Conservation (phyloP, 2,329 filamentous ascomycete genomes). For the Acrodontium crateriforme region DNA sequence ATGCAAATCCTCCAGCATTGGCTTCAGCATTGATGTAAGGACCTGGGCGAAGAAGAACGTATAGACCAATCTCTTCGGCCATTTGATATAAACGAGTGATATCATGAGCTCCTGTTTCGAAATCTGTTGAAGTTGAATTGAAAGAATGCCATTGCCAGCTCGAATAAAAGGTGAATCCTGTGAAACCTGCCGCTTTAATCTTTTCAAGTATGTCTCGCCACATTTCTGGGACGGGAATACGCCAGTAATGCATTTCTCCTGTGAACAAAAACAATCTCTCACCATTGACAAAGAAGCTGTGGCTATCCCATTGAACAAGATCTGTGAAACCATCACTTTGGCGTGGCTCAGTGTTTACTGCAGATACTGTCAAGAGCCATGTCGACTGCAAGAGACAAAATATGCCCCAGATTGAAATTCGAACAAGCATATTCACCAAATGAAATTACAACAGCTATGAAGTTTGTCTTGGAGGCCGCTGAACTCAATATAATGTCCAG, state of each 20-base stretch:
- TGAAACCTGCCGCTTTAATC: conserved; percentile 38
- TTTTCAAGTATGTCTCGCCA: conserved; percentile 38
- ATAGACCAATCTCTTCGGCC: conserved; percentile 39
- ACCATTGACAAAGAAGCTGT: conserved; percentile 37
- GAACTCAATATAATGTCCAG: no score
- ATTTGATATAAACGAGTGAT: conserved; percentile 39
- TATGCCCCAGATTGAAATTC: no score
- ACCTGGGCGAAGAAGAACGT: conserved; percentile 41
- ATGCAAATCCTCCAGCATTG: conserved; percentile 45
- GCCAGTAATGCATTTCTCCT: conserved; percentile 37
- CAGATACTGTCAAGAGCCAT: no score
- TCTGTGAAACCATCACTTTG: conserved; percentile 35
- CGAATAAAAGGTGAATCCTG: conserved; percentile 33
- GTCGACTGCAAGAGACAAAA: no score
- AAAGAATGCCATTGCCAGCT: conserved; percentile 36
- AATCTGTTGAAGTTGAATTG: conserved; percentile 26
- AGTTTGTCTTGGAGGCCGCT: no score
- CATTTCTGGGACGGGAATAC: conserved; percentile 35
- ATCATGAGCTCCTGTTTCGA: conserved; percentile 39
- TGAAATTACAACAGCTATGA: no score
- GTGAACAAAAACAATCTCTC: conserved; percentile 38
- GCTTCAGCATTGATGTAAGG: conserved; percentile 51
- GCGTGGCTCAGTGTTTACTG: no score
- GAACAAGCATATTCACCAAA: no score
- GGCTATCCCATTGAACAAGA: conserved; percentile 40